A percentile compares a stretch with the other conserved stretches of the same genome.
Conservation (phyloP, 2,329 filamentous ascomycete genomes). For the Endothia cerciana region DNA sequence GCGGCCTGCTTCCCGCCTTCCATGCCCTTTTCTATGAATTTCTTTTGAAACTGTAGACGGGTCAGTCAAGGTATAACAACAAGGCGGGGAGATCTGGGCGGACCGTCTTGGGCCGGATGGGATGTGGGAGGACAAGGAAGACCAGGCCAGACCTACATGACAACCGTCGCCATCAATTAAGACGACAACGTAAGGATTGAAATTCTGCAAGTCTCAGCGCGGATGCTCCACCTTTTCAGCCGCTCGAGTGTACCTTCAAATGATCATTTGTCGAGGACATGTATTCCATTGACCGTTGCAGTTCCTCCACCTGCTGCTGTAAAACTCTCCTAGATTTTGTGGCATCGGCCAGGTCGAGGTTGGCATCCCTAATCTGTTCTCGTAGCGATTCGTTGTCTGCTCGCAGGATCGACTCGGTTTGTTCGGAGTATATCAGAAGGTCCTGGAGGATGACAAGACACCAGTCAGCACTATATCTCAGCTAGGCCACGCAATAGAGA, state of each 20-base stretch:
- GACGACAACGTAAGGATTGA: slow-evolving; percentile 63
- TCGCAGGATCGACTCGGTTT: slow-evolving; percentile 47
- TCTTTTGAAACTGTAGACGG: slow-evolving; percentile 57
- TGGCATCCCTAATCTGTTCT: slow-evolving; percentile 46
- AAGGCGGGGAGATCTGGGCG: slow-evolving; percentile 9
- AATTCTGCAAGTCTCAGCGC: slow-evolving; percentile 45
- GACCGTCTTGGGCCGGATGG: slow-evolving; percentile 2
- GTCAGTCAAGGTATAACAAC: not conserved
- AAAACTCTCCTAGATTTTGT: slow-evolving; percentile 53
- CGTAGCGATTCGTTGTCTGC: slow-evolving; percentile 49
- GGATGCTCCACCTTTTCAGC: slow-evolving; percentile 21
- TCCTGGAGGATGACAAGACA: slow-evolving; percentile 42
- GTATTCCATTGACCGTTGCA: slow-evolving; percentile 42
- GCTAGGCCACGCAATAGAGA: not conserved
- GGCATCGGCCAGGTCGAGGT: slow-evolving; percentile 57
- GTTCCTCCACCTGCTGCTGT: slow-evolving; percentile 50
- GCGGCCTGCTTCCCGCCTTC: slow-evolving; percentile 60
- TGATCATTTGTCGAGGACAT: slow-evolving; percentile 45
- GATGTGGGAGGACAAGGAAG: not conserved
- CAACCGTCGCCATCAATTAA: slow-evolving; percentile 65
- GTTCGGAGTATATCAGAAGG: slow-evolving; percentile 50
- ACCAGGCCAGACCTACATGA: slow-evolving; percentile 30
- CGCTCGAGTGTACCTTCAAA: slow-evolving; percentile 48
- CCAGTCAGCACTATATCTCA: slow-evolving; percentile 1
- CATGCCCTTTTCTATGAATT: slow-evolving; percentile 57